Evolutionary conservation across 2,329 filamentous ascomycete species (phyloP).

Genomic region (Aspergillus tubingensis): DNA sequence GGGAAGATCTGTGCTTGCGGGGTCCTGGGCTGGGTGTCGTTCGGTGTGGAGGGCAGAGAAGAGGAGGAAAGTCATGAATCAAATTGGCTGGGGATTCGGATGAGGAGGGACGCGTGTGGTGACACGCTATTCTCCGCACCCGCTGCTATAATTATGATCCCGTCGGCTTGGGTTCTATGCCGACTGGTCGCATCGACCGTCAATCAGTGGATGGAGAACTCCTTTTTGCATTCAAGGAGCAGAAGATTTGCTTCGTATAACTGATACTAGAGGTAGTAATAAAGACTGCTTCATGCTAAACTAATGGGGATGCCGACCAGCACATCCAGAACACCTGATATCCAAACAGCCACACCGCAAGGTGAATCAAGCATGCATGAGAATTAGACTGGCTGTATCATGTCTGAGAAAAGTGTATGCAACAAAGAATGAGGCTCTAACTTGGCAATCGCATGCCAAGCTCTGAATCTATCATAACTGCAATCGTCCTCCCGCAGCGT

Average conservation of each 20-base stretch:
- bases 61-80: constrained; percentile 5
- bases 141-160: background rate
- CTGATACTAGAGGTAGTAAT: background rate
- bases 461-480: background rate
- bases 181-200: too few species aligned
- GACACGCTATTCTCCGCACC: constrained; percentile 23
- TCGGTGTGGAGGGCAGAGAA: background rate
- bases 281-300: background rate
- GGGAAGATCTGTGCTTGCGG: background rate
- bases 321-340: background rate
- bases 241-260: too few species aligned
- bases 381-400: background rate
- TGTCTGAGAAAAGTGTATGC: background rate
- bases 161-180: background rate
- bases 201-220: background rate
- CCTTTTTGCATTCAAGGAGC: too few species aligned
- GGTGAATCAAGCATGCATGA: background rate
- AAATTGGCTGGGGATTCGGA: background rate
- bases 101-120: constrained; percentile 26
- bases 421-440: background rate
- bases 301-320: background rate
- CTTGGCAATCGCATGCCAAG: background rate
- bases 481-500: background rate
- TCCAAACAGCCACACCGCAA: background rate
- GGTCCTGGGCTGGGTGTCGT: background rate